Percentiles rank a stretch among this genome's conserved stretches.
Conservation (phyloP, 805 yeast genomes). For the Danielia oregonensis region DNA sequence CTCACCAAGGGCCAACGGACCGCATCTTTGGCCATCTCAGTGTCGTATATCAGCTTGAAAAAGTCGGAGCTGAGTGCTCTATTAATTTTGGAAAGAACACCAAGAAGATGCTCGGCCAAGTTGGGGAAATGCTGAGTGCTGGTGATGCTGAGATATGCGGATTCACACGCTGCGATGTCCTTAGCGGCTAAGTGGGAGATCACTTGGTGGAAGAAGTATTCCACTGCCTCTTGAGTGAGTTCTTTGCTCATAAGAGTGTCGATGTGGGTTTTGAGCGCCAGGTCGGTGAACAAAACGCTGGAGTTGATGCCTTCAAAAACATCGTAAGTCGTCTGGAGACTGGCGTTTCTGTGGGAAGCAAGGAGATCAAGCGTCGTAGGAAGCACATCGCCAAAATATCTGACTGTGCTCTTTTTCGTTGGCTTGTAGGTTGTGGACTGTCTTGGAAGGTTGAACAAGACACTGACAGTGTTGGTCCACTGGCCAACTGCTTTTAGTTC, state of each 20-base stretch:
- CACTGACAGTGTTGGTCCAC: conserved; percentile 25
- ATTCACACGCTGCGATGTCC: conserved; percentile 44
- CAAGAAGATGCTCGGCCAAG: conserved; percentile 42
- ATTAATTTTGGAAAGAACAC: conserved; percentile 45
- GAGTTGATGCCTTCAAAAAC: conserved; percentile 3
- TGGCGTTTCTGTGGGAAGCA: background rate
- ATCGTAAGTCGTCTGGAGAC: conserved; percentile 2
- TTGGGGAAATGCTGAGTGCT: conserved; percentile 25
- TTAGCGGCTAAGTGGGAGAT: conserved; percentile 27
- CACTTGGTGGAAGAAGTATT: conserved; percentile 22
- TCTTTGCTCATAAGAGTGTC: background rate
- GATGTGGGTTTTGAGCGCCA: background rate
- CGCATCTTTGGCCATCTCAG: conserved; percentile 17
- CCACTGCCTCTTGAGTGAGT: conserved; percentile 6
- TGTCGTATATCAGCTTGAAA: conserved; percentile 37
- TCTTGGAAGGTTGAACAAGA: conserved; percentile 22
- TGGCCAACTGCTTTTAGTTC: conserved; percentile 1
- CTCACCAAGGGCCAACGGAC: conserved; percentile 45
- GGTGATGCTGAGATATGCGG: conserved; percentile 42
- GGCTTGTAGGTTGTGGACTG: conserved; percentile 19
- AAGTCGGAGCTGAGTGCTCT: conserved; percentile 54
- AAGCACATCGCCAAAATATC: conserved; percentile 24
- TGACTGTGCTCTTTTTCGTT: conserved; percentile 28
- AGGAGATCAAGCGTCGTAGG: conserved; percentile 12
- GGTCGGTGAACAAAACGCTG: conserved; percentile 4